Evolutionary conservation across 768 basidiomycete genomes (phyloP).

Genomic region (Suillus lakei): DNA sequence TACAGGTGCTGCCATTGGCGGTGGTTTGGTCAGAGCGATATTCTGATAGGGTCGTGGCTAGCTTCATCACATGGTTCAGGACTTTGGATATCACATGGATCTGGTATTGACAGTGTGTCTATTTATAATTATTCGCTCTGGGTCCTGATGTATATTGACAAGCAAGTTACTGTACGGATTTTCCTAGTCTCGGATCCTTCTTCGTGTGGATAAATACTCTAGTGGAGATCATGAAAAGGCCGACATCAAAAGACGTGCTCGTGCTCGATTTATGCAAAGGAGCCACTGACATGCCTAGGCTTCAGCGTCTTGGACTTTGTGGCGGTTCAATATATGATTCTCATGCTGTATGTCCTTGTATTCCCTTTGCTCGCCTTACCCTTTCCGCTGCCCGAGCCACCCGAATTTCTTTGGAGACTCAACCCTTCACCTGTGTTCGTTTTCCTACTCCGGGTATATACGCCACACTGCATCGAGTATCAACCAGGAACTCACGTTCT

Average conservation of each 20-base stretch:
- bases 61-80: not conserved
- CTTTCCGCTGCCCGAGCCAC: conserved; percentile 83
- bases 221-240: conserved; percentile 47
- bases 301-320: conserved; percentile 79
- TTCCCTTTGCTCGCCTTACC: conserved; percentile 91
- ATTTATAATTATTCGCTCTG: not conserved
- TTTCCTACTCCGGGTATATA: conserved; percentile 85
- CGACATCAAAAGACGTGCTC: conserved; percentile 37
- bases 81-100: not conserved
- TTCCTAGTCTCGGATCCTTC: conserved; percentile 30
- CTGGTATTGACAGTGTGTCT: not conserved
- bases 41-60: conserved; percentile 36
- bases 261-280: conserved; percentile 42
- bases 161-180: not conserved
- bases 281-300: conserved; percentile 63
- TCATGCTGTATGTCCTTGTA: conserved; percentile 75
- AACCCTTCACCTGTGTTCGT: conserved; percentile 71
- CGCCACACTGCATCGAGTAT: conserved; percentile 82
- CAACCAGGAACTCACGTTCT: conserved; percentile 84
- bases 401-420: conserved; percentile 81
- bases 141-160: not conserved
- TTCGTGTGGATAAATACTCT: conserved; percentile 44
- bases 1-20: conserved; percentile 55
- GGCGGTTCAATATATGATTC: conserved; percentile 71
- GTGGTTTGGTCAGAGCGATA: conserved; percentile 53